Base-by-base conservation (phyloP, 148 eudicot genomes). In the Mesembryanthemum crystallinum region DNA sequence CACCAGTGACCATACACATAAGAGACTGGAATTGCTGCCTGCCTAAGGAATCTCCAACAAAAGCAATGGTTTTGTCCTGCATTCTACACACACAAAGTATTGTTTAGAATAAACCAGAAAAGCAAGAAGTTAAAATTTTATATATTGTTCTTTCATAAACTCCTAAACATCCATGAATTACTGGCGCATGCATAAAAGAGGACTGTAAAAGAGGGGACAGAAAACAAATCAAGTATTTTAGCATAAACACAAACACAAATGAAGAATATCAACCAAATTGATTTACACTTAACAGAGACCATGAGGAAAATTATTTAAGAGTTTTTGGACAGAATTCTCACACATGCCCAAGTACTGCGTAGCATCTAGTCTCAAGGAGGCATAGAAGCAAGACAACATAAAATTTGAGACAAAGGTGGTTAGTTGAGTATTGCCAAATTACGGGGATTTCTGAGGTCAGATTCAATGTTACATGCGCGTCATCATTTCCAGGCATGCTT, bases 21-120 rank as follows among this genome's bases (percentile, higher is more conserved):
- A 88, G 85, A 60, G 91, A 88, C 65, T 88, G 91, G 60, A 84
- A 88, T 43, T 88, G 91, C 47, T 88, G 91, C 74, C 91, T 84
- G 21, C 91, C 91, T 66, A 88, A 78, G 64, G 91, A 88, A 76
- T 88, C 91, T 15, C 91, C 91, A 32, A 88, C 82, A 57, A 88
- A 88, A 58, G 91, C 91, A 71, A 88, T 88, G 5, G 91, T 88
- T 75, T 88, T 86, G 75, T 86, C 88, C 82, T 86, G 85, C 91
- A 88, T 86, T 61, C 89, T 88, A 79, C 52, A 76, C 55, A 71
- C 45, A 33, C 3, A 3, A 51, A 70, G 6, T 27, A n/a, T 18
- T 43, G 23, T 69, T 62, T 35, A 51, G 60, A 47, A 32, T 28
- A 74, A n/a, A n/a, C n/a, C n/a, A n/a, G n/a, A n/a, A n/a, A n/a